phyloP scores from a whole-genome alignment of 129 eudicot genomes.

The Flaveria robusta region DNA sequence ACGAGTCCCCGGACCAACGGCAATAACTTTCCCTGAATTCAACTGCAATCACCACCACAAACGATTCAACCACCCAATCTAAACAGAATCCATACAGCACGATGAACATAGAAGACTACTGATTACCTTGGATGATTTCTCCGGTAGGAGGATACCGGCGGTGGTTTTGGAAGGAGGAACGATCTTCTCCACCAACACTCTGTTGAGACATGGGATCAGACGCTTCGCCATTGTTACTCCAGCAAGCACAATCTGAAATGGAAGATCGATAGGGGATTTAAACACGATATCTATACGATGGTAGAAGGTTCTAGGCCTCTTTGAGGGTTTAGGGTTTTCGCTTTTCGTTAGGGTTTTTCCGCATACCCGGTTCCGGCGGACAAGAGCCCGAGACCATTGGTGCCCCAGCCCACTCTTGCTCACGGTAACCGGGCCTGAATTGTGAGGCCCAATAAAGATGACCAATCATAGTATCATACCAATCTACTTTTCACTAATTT shows the following conservation, averaged over 20 bases:
- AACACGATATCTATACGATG: conserved; percentile 17
- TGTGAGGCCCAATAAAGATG: too few relatives aligned
- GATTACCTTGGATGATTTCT: conserved; percentile 64
- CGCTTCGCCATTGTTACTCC: conserved; percentile 68
- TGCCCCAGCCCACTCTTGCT: conserved; percentile 24
- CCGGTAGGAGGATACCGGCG: conserved; percentile 92
- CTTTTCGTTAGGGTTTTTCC: conserved; percentile 33
- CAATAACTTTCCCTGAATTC: conserved; percentile 82
- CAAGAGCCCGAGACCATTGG: not conserved
- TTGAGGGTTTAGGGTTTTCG: conserved; percentile 41
- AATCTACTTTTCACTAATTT: too few relatives aligned
- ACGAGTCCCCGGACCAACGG: conserved; percentile 74
- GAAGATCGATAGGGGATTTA: not conserved
- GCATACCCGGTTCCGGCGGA: conserved; percentile 1
- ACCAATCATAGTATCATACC: too few relatives aligned
- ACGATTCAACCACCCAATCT: not conserved
- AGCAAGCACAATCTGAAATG: not conserved
- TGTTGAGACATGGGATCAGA: conserved; percentile 78
- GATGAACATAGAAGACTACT: not conserved
- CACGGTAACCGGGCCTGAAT: too few relatives aligned
- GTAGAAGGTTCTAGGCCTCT: conserved; percentile 58
- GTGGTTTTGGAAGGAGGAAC: conserved; percentile 77
- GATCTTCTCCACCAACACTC: conserved; percentile 82
- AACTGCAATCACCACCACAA: conserved; percentile 46
- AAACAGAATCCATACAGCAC: not conserved